phyloP scores from a whole-genome alignment of 2,329 filamentous ascomycete species.

The Epichloe hybrida region DNA sequence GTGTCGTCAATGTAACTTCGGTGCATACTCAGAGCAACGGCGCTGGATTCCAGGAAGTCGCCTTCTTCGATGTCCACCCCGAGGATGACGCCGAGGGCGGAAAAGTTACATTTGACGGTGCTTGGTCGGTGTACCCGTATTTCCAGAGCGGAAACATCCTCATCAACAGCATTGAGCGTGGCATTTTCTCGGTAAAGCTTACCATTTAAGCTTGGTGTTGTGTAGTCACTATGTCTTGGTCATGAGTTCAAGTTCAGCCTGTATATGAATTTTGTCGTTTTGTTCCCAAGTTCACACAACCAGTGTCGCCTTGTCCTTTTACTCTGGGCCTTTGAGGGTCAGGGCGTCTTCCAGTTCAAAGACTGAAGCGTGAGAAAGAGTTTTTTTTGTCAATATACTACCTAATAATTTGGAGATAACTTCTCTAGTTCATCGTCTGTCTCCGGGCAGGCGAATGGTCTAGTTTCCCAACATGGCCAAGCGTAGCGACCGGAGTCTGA shows the following conservation, averaged over 20 bases:
- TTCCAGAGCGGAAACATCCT: conserved; percentile 32
- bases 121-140: conserved; percentile 34
- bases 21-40: conserved; percentile 7
- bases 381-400: no score
- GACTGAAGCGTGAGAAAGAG: no score
- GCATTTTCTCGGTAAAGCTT: conserved; percentile 27
- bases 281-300: no score
- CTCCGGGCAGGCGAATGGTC: no score
- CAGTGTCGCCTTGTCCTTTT: conserved; percentile 13
- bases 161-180: conserved; percentile 33
- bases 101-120: conserved; percentile 23
- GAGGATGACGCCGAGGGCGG: conserved; percentile 35
- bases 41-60: no score
- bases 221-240: no score
- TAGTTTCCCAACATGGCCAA: no score
- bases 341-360: no score
- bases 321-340: conserved; percentile 40
- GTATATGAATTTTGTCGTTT: no score
- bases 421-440: no score
- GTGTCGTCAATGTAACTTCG: conserved; percentile 20
- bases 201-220: conserved; percentile 5
- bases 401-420: no score
- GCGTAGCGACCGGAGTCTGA: background rate
- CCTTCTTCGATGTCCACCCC: conserved; percentile 14
- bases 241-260: no score